Conservation (phyloP, 805 yeast species). For the Ogataea pilisensis region DNA sequence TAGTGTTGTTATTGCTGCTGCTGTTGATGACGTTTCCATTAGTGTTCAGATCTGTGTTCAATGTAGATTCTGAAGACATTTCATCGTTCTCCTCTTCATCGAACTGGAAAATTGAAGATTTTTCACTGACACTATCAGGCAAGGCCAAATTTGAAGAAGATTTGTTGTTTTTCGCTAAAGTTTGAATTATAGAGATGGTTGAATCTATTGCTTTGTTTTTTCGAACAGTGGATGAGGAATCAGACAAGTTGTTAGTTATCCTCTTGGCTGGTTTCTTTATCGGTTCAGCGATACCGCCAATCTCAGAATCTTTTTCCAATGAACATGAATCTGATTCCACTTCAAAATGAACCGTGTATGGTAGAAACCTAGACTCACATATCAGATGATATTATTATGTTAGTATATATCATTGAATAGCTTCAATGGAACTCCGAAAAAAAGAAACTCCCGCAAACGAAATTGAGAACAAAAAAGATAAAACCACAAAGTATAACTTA, state of each 20-base stretch:
- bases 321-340: constrained; percentile 26
- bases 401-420: constrained; percentile 7
- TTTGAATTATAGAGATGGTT: constrained; percentile 24
- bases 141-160: constrained; percentile 9
- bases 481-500: no score
- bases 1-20: constrained; percentile 10
- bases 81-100: constrained; percentile 15
- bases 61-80: constrained; percentile 9
- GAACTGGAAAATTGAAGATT: constrained; percentile 3
- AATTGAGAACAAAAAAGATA: background rate
- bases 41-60: constrained; percentile 12
- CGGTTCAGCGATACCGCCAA: constrained; percentile 27
- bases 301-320: constrained; percentile 10
- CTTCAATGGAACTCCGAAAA: no score
- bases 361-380: constrained; percentile 51
- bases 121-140: background rate
- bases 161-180: constrained; percentile 15
- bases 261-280: background rate
- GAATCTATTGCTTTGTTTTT: constrained; percentile 9
- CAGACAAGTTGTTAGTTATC: background rate
- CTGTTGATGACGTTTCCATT: constrained; percentile 6
- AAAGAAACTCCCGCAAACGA: no score
- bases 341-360: constrained; percentile 70
- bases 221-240: constrained; percentile 5
- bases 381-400: constrained; percentile 8